These are phyloP conservation scores for Litchi chinensis DNA, from an alignment of 345 rosid genomes.

Conservation along the genomic window DNA sequence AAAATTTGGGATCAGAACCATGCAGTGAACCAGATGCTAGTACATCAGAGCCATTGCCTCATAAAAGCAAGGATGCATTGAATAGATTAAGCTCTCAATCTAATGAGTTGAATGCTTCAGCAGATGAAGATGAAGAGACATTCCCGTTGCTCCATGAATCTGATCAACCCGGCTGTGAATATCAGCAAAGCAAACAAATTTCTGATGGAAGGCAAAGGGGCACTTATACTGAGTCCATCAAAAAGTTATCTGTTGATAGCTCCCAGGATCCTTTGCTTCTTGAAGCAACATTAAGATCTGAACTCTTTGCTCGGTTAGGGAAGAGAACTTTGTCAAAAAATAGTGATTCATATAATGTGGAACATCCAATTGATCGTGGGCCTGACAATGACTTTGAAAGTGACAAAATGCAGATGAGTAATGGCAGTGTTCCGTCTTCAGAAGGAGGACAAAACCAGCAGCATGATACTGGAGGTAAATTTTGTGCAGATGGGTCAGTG, in stretches of 20 bases:
- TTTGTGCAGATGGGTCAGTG: constrained; percentile 13
- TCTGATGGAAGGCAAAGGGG: constrained; percentile 35
- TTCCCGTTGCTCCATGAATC: constrained; percentile 53
- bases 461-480: constrained; percentile 52
- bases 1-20: constrained; percentile 65
- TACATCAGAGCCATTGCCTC: constrained; percentile 75
- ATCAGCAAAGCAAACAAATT: constrained; percentile 34
- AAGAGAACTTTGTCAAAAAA: constrained; percentile 48
- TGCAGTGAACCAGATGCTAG: constrained; percentile 92
- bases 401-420: constrained; percentile 60
- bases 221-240: constrained; percentile 18
- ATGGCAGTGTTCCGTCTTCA: constrained; percentile 45
- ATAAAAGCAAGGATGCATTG: constrained; percentile 44
- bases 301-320: constrained; percentile 70
- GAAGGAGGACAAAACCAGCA: constrained; percentile 46
- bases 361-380: constrained; percentile 48
- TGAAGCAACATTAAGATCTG: constrained; percentile 85
- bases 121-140: constrained; percentile 63
- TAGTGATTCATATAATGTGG: constrained; percentile 39
- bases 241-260: constrained; percentile 28
- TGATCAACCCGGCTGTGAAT: constrained; percentile 37
- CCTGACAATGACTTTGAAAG: constrained; percentile 59
- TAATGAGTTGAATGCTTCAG: constrained; percentile 51
- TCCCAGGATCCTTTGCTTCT: constrained; percentile 60
- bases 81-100: constrained; percentile 56